Conservation (phyloP, 2,329 filamentous ascomycete species). For the Endocalyx cinctus region DNA sequence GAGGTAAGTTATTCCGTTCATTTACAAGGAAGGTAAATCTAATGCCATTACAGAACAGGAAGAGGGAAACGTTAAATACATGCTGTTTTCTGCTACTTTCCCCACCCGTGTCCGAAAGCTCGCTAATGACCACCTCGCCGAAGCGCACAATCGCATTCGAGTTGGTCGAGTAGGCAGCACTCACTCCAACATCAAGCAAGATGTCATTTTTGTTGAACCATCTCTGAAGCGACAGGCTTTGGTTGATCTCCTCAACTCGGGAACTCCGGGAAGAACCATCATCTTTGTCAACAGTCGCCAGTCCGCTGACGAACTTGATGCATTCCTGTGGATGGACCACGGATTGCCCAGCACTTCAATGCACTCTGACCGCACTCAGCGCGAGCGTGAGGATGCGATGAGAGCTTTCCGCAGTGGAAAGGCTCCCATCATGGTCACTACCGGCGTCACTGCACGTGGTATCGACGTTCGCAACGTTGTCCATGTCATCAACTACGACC, state of each 20-base stretch:
- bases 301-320: conserved; percentile 78
- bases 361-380: conserved; percentile 80
- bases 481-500: conserved; percentile 91
- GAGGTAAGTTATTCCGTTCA: conserved; percentile 53
- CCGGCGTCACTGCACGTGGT: conserved; percentile 80
- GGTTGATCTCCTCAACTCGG: conserved; percentile 65
- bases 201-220: conserved; percentile 63
- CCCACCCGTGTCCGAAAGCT: conserved; percentile 73
- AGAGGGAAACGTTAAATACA: conserved; percentile 61
- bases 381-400: conserved; percentile 88
- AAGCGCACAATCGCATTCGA: conserved; percentile 72
- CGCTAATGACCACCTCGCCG: conserved; percentile 69
- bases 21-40: too few relatives aligned
- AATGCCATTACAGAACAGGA: conserved; percentile 62
- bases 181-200: conserved; percentile 77
- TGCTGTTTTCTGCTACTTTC: conserved; percentile 96
- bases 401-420: conserved; percentile 73
- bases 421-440: conserved; percentile 78
- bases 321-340: conserved; percentile 78
- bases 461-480: conserved; percentile 82
- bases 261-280: conserved; percentile 72
- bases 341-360: conserved; percentile 82
- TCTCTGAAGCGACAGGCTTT: conserved; percentile 65
- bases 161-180: conserved; percentile 84
- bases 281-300: conserved; percentile 85